Evolutionary conservation across 495 filamentous ascomycete species (phyloP), one percentile per base, ranked within the genome.

Genomic region (Apodospora peruviana): DNA sequence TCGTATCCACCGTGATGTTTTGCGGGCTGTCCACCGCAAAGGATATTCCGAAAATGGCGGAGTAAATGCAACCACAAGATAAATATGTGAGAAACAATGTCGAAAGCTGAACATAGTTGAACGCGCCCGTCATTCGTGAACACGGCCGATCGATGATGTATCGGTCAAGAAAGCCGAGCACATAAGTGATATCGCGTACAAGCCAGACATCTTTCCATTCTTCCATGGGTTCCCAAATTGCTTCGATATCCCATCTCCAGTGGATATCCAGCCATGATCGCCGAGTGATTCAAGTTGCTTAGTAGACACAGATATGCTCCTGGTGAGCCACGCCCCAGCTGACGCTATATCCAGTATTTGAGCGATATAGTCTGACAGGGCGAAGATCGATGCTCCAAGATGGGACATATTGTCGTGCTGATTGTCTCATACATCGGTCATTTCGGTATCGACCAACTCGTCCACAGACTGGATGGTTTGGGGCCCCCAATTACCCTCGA

Each of bases 401-500:
- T 53, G 21, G 23, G 47, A 48, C 32, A 45, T 3, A 52, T 27
- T 43, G 29, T 41, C 23, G 36, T 8, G 39, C 38, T 47, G 16
- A 20, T 40, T 12, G 19, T 38, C 45, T 71, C 56, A 74, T 40
- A 73, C 69, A 48, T 69, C 73, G 1, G 60, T 75, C 73, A 77
- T 77, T 48, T 70, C 70, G 10, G 71, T 69, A 47, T 77, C 73
- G 25, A 68, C 55, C 16, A 60, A 43, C 34, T 53, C 52, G 16
- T 53, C 40, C 16, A 56, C 61, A 9, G 59, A 43, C 2, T 54
- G 56, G 18, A 42, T 56, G 17, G 53, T 21, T 3, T 57, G 59
- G 14, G 91, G 93, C 1, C 93, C 93, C 88, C 89, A 98, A 62
- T 88, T 90, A 55, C 93, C 94, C 70, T 98, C 93, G 52, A 84